Conservation (phyloP, 169 alveolate species). For the Plasmodium knowlesi region DNA sequence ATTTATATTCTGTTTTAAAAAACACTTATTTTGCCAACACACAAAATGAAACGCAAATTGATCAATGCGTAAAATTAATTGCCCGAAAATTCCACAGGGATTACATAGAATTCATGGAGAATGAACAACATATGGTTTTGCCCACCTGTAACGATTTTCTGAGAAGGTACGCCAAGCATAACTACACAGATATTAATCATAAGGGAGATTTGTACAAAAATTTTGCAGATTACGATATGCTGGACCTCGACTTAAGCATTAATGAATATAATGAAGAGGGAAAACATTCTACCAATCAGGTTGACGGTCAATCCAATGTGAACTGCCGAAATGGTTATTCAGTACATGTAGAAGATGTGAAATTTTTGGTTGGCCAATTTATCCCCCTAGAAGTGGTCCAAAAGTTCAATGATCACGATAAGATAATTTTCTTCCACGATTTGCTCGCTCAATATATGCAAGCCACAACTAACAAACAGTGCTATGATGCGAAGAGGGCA, state of each 20-base stretch:
- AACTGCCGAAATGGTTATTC: neutral
- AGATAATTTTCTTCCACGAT: constrained; percentile 43
- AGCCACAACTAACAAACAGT: constrained; percentile 7
- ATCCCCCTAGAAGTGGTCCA: neutral
- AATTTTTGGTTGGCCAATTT: neutral
- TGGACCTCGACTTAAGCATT: neutral
- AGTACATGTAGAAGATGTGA: neutral
- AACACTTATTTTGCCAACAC: constrained; percentile 18
- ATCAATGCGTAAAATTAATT: constrained; percentile 3
- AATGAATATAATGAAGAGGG: neutral
- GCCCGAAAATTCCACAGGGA: constrained; percentile 14
- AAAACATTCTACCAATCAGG: neutral
- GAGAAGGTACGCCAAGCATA: neutral
- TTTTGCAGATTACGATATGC: neutral
- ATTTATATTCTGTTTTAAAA: constrained; percentile 39
- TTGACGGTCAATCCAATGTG: neutral
- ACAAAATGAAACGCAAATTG: constrained; percentile 2
- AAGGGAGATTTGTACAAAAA: constrained; percentile 3
- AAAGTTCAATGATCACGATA: constrained; percentile 53
- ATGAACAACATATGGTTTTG: neutral
- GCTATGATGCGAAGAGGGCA: constrained; percentile 16
- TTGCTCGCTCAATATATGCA: constrained; percentile 1
- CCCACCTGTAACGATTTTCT: neutral
- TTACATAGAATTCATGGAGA: constrained; percentile 12
- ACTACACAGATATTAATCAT: constrained; percentile 3